phyloP scores from a whole-genome alignment of 352 stramenopile species.

The Pseudoperonospora humuli region DNA sequence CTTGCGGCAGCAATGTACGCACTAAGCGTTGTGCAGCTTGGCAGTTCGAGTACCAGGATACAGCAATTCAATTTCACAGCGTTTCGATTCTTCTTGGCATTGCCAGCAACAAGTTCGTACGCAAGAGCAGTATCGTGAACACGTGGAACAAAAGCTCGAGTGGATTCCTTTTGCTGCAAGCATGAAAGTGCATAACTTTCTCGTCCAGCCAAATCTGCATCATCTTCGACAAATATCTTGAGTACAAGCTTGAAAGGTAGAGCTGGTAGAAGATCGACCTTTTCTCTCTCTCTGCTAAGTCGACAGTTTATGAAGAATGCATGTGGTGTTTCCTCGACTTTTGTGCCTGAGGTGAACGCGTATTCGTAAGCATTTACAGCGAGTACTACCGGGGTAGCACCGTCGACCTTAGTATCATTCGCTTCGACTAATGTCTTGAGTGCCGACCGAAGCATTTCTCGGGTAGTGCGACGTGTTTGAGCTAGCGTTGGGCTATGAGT shows the following conservation, averaged over 20 bases:
- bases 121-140: conserved; percentile 32
- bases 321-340: conserved; percentile 35
- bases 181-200: conserved; percentile 48
- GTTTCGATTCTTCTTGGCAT: not conserved
- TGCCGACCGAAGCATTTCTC: conserved; percentile 13
- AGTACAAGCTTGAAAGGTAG: conserved; percentile 18
- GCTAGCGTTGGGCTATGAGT: conserved; percentile 9
- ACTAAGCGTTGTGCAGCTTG: conserved; percentile 29
- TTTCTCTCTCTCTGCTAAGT: not conserved
- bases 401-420: not conserved
- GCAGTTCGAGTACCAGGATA: conserved; percentile 38
- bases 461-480: conserved; percentile 8
- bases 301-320: conserved; percentile 36
- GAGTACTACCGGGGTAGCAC: conserved; percentile 5
- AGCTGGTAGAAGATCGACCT: not conserved
- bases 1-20: conserved; percentile 18
- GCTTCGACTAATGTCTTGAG: conserved; percentile 17
- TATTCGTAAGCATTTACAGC: conserved; percentile 32
- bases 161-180: conserved; percentile 24
- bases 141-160: conserved; percentile 27
- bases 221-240: conserved; percentile 56
- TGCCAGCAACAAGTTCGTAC: conserved; percentile 11
- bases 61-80: conserved; percentile 35
- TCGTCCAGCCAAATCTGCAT: conserved; percentile 35
- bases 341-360: conserved; percentile 10